phyloP scores from a whole-genome alignment of 208 protist genomes.

The Strigomonas oncopelti region DNA sequence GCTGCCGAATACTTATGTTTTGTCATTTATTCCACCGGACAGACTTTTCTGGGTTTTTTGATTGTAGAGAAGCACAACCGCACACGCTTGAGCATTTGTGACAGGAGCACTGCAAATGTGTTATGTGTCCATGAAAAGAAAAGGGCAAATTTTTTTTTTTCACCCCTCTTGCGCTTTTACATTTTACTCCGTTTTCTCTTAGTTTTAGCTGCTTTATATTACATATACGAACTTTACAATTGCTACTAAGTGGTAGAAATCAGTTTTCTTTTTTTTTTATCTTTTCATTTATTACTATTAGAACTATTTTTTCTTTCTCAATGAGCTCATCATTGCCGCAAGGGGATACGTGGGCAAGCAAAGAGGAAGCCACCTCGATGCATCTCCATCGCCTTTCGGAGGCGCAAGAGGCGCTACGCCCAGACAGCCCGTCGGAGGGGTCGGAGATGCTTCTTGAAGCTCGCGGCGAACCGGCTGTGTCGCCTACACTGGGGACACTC shows the following conservation, averaged over 20 bases:
- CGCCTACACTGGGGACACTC: slow-evolving; percentile 21
- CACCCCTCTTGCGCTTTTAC: not conserved
- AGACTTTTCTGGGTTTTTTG: too few species aligned
- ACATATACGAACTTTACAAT: not conserved
- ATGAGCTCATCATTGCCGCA: not conserved
- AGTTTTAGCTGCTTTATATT: not conserved
- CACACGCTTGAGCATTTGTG: too few species aligned
- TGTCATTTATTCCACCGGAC: too few species aligned
- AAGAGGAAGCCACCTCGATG: not conserved
- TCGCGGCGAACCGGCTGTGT: not conserved
- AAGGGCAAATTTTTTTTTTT: slow-evolving; percentile 7
- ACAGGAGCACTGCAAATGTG: too few species aligned
- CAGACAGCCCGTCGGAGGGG: not conserved
- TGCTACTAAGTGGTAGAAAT: not conserved
- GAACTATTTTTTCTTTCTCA: not conserved
- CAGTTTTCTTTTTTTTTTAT: slow-evolving; percentile 7
- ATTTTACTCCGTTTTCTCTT: slow-evolving; percentile 13
- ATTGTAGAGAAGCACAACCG: too few species aligned
- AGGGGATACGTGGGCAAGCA: not conserved
- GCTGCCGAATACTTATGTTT: too few species aligned
- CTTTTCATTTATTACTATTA: slow-evolving; percentile 8
- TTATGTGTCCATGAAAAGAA: too few species aligned
- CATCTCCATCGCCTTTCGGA: not conserved
- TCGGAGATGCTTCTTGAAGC: too few species aligned
- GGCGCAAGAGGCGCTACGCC: not conserved